Evolutionary conservation across 192 early-diverging fungal genomes (phyloP), one percentile per base, ranked within the genome.

Genomic region (Mortierella claussenii): DNA sequence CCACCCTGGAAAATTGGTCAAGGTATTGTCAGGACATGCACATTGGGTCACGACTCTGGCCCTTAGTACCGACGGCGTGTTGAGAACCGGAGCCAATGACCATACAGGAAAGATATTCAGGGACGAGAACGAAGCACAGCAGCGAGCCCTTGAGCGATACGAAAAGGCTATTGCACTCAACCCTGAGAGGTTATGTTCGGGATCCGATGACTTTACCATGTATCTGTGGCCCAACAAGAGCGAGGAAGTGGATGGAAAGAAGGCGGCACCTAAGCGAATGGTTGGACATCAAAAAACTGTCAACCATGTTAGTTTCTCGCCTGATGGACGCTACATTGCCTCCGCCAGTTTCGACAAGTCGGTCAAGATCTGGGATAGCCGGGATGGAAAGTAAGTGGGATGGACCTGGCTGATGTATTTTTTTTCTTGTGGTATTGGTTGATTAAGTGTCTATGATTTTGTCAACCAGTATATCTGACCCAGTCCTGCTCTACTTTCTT

Each of bases 21-120:
- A 91, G 65, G 91, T 90, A 3, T 82, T 98, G 40, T 82, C 89
- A 28, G 97, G 97, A 49, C 96, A 98, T 76, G 97, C 93, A 15
- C 97, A 98, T 79, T 97, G 95, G 97, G 94, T 99, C 17, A 99
- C 97, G 63, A 93, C 94, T 23, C 69, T 99, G 62, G 93, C 97
- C 3, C 78, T 98, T 9, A 94, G 89, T 71, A 97, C 94, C 15
- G 97, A 99, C 59, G 94, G 90, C 80, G 88, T 94, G 11, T 79
- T 96, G 53, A 88, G 97, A 44, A 97, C 94, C 15, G 97, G 96
- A 20, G 90, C 92, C 1, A 92, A 87, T 68, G 97, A 99, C 80
- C 93, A 97, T 59, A 96, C 91, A 9, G 87, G 87, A 43, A 87
- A 80, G 37, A 68, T 65, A 18, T 89, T 88, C 46, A 73, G 76